A percentile compares a stretch with the other conserved stretches of the same genome.
Conservation (phyloP, 768 basidiomycete species). For the Leccinum uliginosum region DNA sequence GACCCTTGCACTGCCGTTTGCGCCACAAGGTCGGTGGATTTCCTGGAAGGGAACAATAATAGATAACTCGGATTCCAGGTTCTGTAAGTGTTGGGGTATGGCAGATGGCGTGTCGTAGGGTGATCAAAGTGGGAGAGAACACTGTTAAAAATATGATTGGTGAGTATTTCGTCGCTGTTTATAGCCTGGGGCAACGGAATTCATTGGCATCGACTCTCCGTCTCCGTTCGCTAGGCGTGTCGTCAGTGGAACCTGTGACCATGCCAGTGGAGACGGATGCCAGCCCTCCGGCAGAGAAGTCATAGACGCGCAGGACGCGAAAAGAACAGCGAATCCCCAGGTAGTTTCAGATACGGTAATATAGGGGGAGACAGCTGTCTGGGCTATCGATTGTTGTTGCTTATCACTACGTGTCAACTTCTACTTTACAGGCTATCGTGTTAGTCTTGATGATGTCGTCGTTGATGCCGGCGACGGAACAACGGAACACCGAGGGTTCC, state of each 20-base stretch:
- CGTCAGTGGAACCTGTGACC: constrained; percentile 19
- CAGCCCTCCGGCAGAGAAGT: constrained; percentile 12
- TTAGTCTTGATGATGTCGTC: background rate
- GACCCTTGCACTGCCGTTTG: constrained; percentile 88
- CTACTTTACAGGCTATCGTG: constrained; percentile 1
- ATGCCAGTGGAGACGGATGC: constrained; percentile 12
- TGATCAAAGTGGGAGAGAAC: constrained; percentile 73
- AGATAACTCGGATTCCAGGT: constrained; percentile 41
- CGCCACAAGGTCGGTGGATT: constrained; percentile 64
- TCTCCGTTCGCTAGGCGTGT: background rate
- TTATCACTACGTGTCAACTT: constrained; percentile 19
- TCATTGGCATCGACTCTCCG: background rate
- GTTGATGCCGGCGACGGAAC: background rate
- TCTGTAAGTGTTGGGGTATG: constrained; percentile 91
- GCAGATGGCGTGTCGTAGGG: constrained; percentile 91
- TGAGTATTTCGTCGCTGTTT: constrained; percentile 25
- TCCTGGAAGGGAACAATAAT: background rate
- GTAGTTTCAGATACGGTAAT: constrained; percentile 6
- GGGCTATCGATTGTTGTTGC: constrained; percentile 1
- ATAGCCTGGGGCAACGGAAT: background rate
- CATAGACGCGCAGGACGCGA: constrained; percentile 10
- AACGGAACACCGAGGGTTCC: constrained; percentile 3
- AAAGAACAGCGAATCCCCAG: background rate
- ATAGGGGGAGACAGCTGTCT: background rate
- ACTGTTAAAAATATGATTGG: constrained; percentile 60